These are phyloP conservation scores for Yamadazyma conglobata DNA, from an alignment of 1,139 yeast species.

Conservation along the genomic window DNA sequence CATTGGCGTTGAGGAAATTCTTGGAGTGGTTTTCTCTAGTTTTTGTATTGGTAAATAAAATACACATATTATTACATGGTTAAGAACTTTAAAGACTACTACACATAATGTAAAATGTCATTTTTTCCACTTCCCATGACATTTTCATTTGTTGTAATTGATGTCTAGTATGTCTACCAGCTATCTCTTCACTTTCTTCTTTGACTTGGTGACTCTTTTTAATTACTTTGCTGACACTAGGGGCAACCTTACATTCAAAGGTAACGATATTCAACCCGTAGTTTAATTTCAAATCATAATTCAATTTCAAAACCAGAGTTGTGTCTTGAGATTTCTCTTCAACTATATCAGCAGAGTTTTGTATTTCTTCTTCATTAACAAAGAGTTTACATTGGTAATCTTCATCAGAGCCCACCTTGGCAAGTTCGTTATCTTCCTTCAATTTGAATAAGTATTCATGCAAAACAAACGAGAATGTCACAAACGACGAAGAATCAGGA, in stretches of 20 bases:
- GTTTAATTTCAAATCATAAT: conserved; percentile 48
- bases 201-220: conserved; percentile 22
- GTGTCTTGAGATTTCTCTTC: conserved; percentile 20
- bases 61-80: conserved; percentile 7
- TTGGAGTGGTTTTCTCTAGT: conserved; percentile 86
- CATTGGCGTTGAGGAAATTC: conserved; percentile 83
- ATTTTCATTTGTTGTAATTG: conserved; percentile 46
- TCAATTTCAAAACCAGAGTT: conserved; percentile 27
- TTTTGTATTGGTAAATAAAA: conserved; percentile 87
- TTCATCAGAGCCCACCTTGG: conserved; percentile 27
- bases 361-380: conserved; percentile 50
- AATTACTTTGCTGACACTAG: conserved; percentile 31
- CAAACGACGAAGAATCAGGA: conserved; percentile 39
- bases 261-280: conserved; percentile 46
- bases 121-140: conserved; percentile 47
- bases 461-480: conserved; percentile 42
- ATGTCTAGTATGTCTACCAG: conserved; percentile 47
- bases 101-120: conserved; percentile 31
- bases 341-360: conserved; percentile 35
- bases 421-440: conserved; percentile 28
- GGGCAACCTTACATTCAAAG: conserved; percentile 47
- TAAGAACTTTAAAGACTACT: conserved; percentile 14
- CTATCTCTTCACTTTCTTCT: conserved; percentile 26
- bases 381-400: conserved; percentile 44
- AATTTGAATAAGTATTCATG: conserved; percentile 39